These are phyloP conservation scores for Trichoderma cornu-damae DNA, from an alignment of 2,329 filamentous ascomycete species.

Conservation along the genomic window DNA sequence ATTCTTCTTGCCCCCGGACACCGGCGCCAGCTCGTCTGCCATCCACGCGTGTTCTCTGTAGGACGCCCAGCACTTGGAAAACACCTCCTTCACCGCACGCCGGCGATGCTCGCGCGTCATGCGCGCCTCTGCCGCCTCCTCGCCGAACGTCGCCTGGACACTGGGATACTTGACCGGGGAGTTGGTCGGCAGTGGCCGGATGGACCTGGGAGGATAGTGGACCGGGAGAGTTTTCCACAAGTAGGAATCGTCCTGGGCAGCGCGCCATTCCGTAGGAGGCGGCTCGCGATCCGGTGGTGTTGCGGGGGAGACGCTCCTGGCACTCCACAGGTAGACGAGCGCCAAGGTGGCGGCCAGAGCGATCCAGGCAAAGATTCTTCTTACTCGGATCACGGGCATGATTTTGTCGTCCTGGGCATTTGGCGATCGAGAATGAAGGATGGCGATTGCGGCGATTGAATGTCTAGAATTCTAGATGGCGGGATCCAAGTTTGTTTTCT, in stretches of 20 bases:
- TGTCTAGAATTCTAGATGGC: too few relatives aligned
- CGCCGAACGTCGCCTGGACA: constrained; percentile 31
- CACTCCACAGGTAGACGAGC: constrained; percentile 14
- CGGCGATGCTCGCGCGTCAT: constrained; percentile 25
- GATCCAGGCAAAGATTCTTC: constrained; percentile 15
- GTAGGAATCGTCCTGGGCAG: constrained; percentile 26
- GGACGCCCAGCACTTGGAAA: constrained; percentile 43
- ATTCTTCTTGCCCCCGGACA: constrained; percentile 43
- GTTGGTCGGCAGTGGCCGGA: constrained; percentile 30
- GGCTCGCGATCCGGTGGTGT: background rate
- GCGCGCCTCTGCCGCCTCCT: constrained; percentile 21
- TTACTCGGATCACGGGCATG: background rate
- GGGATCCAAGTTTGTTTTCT: too few relatives aligned
- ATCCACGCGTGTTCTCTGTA: constrained; percentile 51
- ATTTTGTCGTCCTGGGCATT: background rate
- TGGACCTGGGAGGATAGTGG: constrained; percentile 28
- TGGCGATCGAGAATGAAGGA: background rate
- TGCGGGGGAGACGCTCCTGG: background rate
- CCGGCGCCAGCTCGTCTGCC: constrained; percentile 47
- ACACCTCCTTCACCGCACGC: constrained; percentile 39
- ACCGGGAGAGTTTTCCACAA: constrained; percentile 28
- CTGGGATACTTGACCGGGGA: constrained; percentile 29
- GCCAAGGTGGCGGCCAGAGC: constrained; percentile 6
- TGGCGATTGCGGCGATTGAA: background rate
- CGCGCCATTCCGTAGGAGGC: constrained; percentile 19